Evolutionary conservation across 2,329 filamentous ascomycete genomes (phyloP), one percentile per base, ranked within the genome.

Genomic region (Fusarium liriodendri): DNA sequence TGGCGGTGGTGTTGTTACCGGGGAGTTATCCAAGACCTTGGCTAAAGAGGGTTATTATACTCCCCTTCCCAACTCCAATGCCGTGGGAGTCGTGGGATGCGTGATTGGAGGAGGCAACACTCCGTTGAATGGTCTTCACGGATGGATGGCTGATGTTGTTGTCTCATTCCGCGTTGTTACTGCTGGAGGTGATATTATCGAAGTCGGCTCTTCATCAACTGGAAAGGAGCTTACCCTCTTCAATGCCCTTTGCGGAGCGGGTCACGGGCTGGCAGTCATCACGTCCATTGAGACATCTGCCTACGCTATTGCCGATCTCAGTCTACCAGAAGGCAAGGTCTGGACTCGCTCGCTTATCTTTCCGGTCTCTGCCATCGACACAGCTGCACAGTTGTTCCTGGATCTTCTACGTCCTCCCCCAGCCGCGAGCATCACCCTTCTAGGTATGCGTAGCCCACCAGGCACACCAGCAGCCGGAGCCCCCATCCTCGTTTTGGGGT

Each of bases 251-350:
- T 74, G 81, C 18, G 82, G 82, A 3, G 81, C 78, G 7, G 82
- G 82, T 1, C 80, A 81, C 25, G 82, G 83, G 0, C 62, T 84
- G 0, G 78, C 80, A 2, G 75, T 83, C 6, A 74, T 84, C 11
- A 79, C 78, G 0, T 71, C 78, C n/a, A 35, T 80, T 0, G 82
- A 74, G 0, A 71, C 82, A 10, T 66, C 65, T 0, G 72, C 64
- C 0, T 81, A 77, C 20, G 72, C 74, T 6, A 67, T 84, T 0
- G 64, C 76, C 0, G 37, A 42, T 6, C 76, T 84, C 9, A 55
- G 69, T n/a, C 66, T 84, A 60, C 61, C 73, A 0, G 76, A 79
- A 1, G 62, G 79, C 47, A 80, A 79, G 27, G 67, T 83, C 37
- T 84, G 82, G 83, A 70, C 69, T 0, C 77, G 82, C 1, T 73